These are phyloP conservation scores for Halteria grandinella DNA, from an alignment of 73 alveolate genomes.

Conservation along the genomic window DNA sequence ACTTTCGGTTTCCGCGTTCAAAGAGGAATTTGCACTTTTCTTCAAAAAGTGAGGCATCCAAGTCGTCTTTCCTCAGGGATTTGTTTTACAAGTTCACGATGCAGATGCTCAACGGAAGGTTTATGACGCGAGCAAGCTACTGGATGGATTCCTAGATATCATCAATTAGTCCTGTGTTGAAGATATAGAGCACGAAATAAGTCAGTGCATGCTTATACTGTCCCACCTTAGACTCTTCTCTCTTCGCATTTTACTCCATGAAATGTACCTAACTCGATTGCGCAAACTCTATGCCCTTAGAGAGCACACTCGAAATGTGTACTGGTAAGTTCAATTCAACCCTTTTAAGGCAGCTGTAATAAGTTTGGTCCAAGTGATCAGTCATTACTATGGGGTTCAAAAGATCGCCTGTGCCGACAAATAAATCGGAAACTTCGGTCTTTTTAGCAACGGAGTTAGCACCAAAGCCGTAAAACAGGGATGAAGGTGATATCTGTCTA, in stretches of 20 bases:
- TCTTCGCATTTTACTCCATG: neutral
- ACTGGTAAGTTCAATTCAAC: conserved; percentile 49
- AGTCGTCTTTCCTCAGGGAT: conserved; percentile 32
- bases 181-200: conserved; percentile 57
- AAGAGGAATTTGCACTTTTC: conserved; percentile 47
- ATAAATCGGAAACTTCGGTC: conserved; percentile 45
- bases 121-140: conserved; percentile 22
- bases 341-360: conserved; percentile 28
- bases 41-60: conserved; percentile 18
- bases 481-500: conserved; percentile 35
- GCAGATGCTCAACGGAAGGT: conserved; percentile 49
- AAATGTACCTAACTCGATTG: neutral
- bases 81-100: conserved; percentile 20
- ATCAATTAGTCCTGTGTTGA: conserved; percentile 64
- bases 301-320: neutral
- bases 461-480: conserved; percentile 54
- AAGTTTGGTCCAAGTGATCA: conserved; percentile 37
- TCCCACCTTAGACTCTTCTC: neutral
- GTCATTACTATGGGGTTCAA: conserved; percentile 52
- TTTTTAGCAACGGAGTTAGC: conserved; percentile 29
- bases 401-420: conserved; percentile 46
- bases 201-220: conserved; percentile 20
- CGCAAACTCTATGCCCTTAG: conserved; percentile 35
- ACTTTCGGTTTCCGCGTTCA: conserved; percentile 27
- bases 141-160: conserved; percentile 61